Conservation (phyloP, 2,329 filamentous ascomycete genomes). For the Sporothrix brasiliensis region DNA sequence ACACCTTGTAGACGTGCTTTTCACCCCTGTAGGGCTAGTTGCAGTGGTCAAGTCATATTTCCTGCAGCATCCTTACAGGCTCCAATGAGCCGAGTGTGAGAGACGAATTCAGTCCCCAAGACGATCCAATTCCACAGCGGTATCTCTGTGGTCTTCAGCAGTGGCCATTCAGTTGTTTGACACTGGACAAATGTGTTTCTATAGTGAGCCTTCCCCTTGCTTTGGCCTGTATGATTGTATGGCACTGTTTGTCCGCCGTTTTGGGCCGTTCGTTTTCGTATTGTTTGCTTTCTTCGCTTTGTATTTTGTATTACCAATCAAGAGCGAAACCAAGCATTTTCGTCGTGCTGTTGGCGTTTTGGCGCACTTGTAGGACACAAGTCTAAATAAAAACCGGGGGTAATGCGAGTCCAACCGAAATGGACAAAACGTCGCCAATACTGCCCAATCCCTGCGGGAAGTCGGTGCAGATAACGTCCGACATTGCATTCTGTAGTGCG, state of each 20-base stretch:
- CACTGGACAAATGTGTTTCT: too few relatives aligned
- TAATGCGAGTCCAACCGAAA: neutral
- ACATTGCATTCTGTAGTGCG: neutral
- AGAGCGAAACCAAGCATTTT: neutral
- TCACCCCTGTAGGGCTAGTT: constrained; percentile 4
- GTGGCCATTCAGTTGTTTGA: too few relatives aligned
- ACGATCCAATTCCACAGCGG: too few relatives aligned
- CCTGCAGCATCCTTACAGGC: neutral
- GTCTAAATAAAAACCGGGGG: neutral
- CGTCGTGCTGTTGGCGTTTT: neutral
- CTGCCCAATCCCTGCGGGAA: neutral
- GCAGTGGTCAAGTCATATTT: neutral
- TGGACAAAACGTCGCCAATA: neutral
- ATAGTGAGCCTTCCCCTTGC: too few relatives aligned
- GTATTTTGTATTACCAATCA: constrained; percentile 9
- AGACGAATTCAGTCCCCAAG: too few relatives aligned
- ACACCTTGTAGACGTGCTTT: too few relatives aligned
- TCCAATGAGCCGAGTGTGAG: neutral
- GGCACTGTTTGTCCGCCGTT: too few relatives aligned
- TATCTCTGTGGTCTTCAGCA: too few relatives aligned
- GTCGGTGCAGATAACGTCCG: constrained; percentile 21
- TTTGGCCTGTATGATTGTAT: too few relatives aligned
- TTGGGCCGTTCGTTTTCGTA: too few relatives aligned
- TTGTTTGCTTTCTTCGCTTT: neutral
- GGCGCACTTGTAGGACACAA: neutral